Base-by-base conservation (phyloP, 495 filamentous ascomycete genomes). In the Tuber borchii region DNA sequence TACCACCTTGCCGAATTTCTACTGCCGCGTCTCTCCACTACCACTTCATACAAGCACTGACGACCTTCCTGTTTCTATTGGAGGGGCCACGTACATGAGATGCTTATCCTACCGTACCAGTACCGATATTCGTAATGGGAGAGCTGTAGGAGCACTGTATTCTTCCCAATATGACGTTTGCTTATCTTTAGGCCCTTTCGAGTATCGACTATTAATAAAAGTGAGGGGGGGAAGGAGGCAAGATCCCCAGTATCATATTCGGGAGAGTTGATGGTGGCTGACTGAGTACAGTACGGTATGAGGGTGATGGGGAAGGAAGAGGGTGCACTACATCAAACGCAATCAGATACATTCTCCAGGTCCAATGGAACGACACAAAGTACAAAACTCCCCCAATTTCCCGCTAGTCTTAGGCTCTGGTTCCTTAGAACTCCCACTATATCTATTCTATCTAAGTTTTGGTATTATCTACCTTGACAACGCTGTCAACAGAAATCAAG, bases 361-460 rank as follows among this genome's bases (percentile, higher is more conserved):
- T 17, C 56, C 56, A 34, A 65, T 65, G 56, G 56, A 65, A 65
- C 26, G 31, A 31, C 56, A 65, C 56, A 65, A 65, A 65, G 56
- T 65, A 65, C 56, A 65, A 65, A 65, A 65, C 56, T 8, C 56
- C 14, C 56, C 26, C 26, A 65, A 65, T 65, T 65, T 65, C 26
- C 31, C 56, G 56, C 56, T 65, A 65, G 56, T 31, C 56, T 14
- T 12, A 65, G 31, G n/a, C 56, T 34, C 16, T 17, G 16, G 12
- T 34, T 31, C 31, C 56, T 34, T 7, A 9, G 6, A 65, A 65
- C 34, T 34, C 56, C 26, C 56, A 65, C 34, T 65, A 40, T 40
- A 40, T 40, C 39, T 5, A 65, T 26, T 40, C 39, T 5, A 65
- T 26, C 56, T 65, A 14, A 65, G 56, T 14, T 34, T 34, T 65